Evolutionary conservation across 306 rosid genomes (phyloP), one percentile per base, ranked within the genome.

Genomic region (Dicorynia guianensis): DNA sequence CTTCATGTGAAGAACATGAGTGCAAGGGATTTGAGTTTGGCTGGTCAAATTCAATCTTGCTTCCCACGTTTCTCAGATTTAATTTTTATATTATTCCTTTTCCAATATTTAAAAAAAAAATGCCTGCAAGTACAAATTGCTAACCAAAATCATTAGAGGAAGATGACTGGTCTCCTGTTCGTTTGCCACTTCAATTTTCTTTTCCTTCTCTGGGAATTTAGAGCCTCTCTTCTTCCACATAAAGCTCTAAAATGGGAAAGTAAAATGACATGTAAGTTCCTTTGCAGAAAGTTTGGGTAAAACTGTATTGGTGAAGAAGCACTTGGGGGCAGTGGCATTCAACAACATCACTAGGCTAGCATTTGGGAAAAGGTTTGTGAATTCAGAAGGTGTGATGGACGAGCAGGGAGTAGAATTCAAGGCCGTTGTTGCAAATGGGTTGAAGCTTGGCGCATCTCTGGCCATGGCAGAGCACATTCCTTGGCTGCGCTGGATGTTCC

Each of bases 401-500:
- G 90, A 90, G 35, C 90, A 92, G 75, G 97, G 97, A 3, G 39
- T 78, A 8, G 92, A 92, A 42, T 95, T 95, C 82, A 92, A 89
- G 82, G 92, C 92, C 10, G 71, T 95, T 0, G 78, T 82, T 11
- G 15, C 89, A 13, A 90, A 92, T 72, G 98, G 97, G 12, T 67
- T 90, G 14, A 95, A 92, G 87, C 79, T 87, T 3, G 93, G 98
- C 5, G 98, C 92, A 14, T 92, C 98, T 35, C 85, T 95, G 0
- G 85, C 90, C 42, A 90, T 89, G 92, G 88, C 96, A 0, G 97
- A 90, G 83, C 93, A 92, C 78, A 89, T 95, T 50, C 89, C 92
- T 1, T 92, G 97, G 98, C 71, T 95, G 19, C 92, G 96, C 0
- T 92, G 96, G 97, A 87, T 90, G 91, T 91, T 86, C 88, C 98